Evolutionary conservation across 257 asterid species (phyloP).

Genomic region (Capsicum pubescens): DNA sequence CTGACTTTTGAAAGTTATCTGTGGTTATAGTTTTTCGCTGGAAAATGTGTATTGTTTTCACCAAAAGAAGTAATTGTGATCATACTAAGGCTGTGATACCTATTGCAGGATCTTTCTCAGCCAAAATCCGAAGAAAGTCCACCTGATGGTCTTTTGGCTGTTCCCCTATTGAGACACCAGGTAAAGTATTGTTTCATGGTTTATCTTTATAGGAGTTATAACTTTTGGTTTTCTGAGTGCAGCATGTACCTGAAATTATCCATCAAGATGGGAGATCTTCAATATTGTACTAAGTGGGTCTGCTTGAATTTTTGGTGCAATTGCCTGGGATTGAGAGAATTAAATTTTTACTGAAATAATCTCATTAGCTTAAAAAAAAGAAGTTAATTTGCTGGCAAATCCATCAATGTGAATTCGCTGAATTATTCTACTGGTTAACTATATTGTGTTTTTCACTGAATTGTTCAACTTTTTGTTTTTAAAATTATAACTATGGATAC

Average conservation of each 20-base stretch:
- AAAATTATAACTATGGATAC: not conserved
- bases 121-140: slow-evolving; percentile 79
- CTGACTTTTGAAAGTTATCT: not conserved
- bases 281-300: not conserved
- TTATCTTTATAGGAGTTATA: slow-evolving; percentile 12
- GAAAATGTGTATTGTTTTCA: not conserved
- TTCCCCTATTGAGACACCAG: slow-evolving; percentile 88
- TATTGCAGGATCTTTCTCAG: slow-evolving; percentile 66
- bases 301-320: slow-evolving; percentile 20
- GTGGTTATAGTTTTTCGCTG: not conserved
- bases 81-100: slow-evolving; percentile 11
- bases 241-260: not conserved
- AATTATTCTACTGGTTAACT: not conserved
- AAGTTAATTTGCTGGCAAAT: not conserved
- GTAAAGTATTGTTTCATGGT: slow-evolving; percentile 29
- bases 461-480: slow-evolving; percentile 5
- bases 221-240: slow-evolving; percentile 4
- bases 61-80: slow-evolving; percentile 2
- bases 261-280: not conserved
- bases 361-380: not conserved
- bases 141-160: slow-evolving; percentile 84
- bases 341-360: not conserved
- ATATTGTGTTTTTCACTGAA: not conserved
- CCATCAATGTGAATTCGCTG: not conserved
- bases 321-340: not conserved